These are phyloP conservation scores for Lathyrus tuberosus DNA, from an alignment of 306 rosid genomes.

Conservation along the genomic window DNA sequence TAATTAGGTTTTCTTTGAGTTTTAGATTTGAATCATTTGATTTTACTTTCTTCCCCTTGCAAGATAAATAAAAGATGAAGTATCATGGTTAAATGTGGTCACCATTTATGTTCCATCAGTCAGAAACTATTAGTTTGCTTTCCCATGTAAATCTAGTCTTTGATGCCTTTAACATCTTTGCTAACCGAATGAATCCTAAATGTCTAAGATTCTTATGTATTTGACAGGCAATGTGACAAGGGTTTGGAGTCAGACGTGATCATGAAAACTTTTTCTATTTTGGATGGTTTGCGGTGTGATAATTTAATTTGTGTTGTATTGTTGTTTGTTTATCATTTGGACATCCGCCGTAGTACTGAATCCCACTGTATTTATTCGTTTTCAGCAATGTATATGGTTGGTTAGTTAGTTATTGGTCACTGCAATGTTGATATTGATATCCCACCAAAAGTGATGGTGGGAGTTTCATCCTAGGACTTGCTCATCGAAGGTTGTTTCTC, in stretches of 20 bases:
- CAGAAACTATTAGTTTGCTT: constrained; percentile 27
- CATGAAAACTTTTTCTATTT: constrained; percentile 25
- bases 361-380: constrained; percentile 48
- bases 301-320: constrained; percentile 28
- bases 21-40: constrained; percentile 38
- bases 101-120: constrained; percentile 21
- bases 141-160: constrained; percentile 12
- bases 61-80: constrained; percentile 30
- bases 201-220: constrained; percentile 34
- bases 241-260: constrained; percentile 16
- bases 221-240: constrained; percentile 31
- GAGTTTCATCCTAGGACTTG: too few relatives aligned
- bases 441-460: neutral
- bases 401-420: neutral
- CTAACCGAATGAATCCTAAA: neutral
- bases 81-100: constrained; percentile 7
- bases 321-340: constrained; percentile 21
- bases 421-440: constrained; percentile 1
- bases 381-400: constrained; percentile 39
- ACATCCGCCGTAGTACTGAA: constrained; percentile 40
- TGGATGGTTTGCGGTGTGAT: constrained; percentile 43
- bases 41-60: constrained; percentile 33
- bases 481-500: too few relatives aligned
- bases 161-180: constrained; percentile 2
- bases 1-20: constrained; percentile 12